Conservation (phyloP, 129 eudicot genomes). For the Helianthus annuus region DNA sequence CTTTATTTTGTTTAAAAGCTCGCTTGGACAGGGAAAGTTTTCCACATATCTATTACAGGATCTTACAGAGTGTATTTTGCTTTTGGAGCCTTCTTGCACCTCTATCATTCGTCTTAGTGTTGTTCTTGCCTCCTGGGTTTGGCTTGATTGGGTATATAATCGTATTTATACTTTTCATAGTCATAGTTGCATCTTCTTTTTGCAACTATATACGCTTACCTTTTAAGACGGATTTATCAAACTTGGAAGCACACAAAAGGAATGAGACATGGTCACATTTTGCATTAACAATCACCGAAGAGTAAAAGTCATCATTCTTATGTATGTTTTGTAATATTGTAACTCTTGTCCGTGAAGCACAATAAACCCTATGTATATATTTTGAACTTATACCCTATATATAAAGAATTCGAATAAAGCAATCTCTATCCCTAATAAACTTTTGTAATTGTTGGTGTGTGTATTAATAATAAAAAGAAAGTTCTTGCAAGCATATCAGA, state of each 20-base stretch:
- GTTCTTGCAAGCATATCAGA: neutral
- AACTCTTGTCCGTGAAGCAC: no score
- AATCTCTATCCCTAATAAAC: neutral
- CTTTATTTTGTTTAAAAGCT: neutral
- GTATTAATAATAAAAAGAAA: neutral
- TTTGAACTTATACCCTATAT: neutral
- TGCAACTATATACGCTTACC: neutral
- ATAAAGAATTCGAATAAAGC: neutral
- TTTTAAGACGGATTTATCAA: neutral
- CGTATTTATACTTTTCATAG: conserved; percentile 5
- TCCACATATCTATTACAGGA: neutral
- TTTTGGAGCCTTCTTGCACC: conserved; percentile 12
- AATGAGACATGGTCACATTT: neutral
- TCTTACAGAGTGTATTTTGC: no score
- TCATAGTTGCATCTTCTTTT: conserved; percentile 3
- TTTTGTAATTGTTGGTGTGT: neutral
- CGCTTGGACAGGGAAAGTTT: no score
- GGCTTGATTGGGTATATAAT: neutral
- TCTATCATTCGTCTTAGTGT: conserved; percentile 1
- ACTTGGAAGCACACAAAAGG: neutral
- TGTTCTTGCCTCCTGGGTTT: no score
- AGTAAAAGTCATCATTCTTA: no score
- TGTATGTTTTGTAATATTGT: no score
- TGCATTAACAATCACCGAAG: neutral
- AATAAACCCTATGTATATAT: neutral